Conservation (phyloP, 2,329 filamentous ascomycete species). For the Bipolaris gigantea region DNA sequence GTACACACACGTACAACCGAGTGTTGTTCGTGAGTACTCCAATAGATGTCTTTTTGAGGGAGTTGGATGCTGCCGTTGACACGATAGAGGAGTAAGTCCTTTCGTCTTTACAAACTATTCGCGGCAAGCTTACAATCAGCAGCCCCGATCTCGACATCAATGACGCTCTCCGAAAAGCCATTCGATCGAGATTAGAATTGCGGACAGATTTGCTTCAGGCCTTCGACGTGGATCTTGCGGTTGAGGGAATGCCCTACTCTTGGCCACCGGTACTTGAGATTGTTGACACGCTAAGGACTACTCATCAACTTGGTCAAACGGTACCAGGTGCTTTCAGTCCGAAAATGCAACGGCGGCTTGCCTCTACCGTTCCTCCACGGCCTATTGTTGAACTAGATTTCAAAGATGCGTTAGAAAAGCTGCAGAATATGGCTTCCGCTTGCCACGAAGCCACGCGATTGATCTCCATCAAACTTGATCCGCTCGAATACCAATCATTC, state of each 20-base stretch:
- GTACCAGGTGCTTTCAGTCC: conserved; percentile 82
- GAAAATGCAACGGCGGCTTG: conserved; percentile 87
- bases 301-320: conserved; percentile 63
- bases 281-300: conserved; percentile 61
- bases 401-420: conserved; percentile 69
- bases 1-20: conserved; percentile 85
- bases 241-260: conserved; percentile 29
- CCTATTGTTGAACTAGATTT: conserved; percentile 80
- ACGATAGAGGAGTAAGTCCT: conserved; percentile 35
- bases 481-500: conserved; percentile 60
- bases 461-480: conserved; percentile 31
- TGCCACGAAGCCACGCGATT: conserved; percentile 59
- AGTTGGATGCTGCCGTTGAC: conserved; percentile 39
- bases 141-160: conserved; percentile 37
- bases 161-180: conserved; percentile 53
- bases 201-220: conserved; percentile 64
- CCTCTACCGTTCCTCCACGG: conserved; percentile 89
- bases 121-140: conserved; percentile 12
- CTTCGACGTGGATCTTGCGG: conserved; percentile 46
- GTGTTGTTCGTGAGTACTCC: conserved; percentile 63
- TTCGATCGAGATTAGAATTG: conserved; percentile 67
- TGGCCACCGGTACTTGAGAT: conserved; percentile 45
- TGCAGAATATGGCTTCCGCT: conserved; percentile 72
- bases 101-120: background rate
- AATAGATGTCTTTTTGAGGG: conserved; percentile 39